Conservation (phyloP, 2,329 filamentous ascomycete species). For the Rhynchosporium secalis region DNA sequence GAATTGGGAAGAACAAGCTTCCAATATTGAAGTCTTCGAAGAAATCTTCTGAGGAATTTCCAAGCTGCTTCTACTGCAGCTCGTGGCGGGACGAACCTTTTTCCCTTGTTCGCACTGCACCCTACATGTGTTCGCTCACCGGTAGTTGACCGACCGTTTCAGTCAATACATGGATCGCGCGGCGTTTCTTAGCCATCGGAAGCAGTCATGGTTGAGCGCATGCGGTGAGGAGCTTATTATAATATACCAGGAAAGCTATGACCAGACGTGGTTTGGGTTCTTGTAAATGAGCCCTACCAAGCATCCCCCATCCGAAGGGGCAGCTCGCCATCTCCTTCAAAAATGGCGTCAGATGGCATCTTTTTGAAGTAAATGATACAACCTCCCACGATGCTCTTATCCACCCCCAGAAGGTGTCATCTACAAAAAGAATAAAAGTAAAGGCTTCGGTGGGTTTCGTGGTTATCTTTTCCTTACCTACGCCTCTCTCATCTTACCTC, state of each 20-base stretch:
- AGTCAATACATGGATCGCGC: not conserved
- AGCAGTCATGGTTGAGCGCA: not conserved
- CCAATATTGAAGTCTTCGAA: not conserved
- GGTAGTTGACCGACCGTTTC: not conserved
- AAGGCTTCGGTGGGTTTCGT: conserved; percentile 11
- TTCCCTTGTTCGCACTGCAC: not conserved
- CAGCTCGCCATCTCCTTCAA: conserved; percentile 23
- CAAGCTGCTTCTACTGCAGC: not conserved
- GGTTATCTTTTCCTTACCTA: not conserved
- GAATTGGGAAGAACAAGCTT: not conserved
- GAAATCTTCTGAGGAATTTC: not conserved
- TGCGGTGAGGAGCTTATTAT: conserved; percentile 12
- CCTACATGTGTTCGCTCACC: not conserved
- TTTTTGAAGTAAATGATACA: conserved; percentile 28
- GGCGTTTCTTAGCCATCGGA: not conserved
- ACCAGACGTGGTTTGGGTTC: conserved; percentile 13
- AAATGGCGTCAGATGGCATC: conserved; percentile 28
- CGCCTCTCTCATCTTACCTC: not conserved
- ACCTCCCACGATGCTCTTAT: conserved; percentile 16
- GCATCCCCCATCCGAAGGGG: conserved; percentile 1
- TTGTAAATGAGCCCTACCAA: conserved; percentile 8
- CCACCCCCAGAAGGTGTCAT: conserved; percentile 5
- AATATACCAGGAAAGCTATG: not conserved
- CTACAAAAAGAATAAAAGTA: conserved; percentile 13
- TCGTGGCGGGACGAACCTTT: conserved; percentile 5